Base-by-base conservation (phyloP, 768 basidiomycete genomes). In the Calocybe indica region DNA sequence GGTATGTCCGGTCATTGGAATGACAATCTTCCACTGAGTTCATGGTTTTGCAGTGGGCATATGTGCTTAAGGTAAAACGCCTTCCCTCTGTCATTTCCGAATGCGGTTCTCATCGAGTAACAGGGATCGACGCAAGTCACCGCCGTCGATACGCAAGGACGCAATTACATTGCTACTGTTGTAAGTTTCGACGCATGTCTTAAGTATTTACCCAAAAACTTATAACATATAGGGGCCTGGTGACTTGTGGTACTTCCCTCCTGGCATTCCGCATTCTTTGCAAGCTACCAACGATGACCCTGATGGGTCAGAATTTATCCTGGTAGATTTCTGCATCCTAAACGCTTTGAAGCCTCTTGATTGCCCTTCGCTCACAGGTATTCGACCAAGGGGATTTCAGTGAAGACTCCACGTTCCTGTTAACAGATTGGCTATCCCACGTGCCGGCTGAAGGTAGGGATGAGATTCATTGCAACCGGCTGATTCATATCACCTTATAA, bases 191-290 rank as follows among this genome's bases (percentile, higher is more conserved):
- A 4, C 4, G 2, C 22, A 22, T 22, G 22, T 22, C 15, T n/a
- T 32, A 14, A 22, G 34, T n/a, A 11, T 15, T 40, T 50, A 5
- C 9, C 8, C 11, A 1, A 5, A 1, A 6, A 7, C 13, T 15
- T 34, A 12, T 4, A 7, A 37, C 7, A 36, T 37, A 13, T 30
- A 76, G 75, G 60, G 62, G 30, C 58, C 69, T 33, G 78, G 76
- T 11, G 78, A 79, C 53, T 52, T 79, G 10, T 79, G 79, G 78
- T 80, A 70, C 61, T 78, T 79, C 65, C 78, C 77, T 10, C 68
- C 79, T 6, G 78, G 77, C 5, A 68, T 73, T 43, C 79, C 79
- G 1, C 79, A 81, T 56, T 75, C 73, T 10, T 63, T 81, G 8
- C 78, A 80, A 59, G 79, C 71, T 6, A 77, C 73, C 1, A 57